Evolutionary conservation across 164 flowering plant genomes (phyloP).

Genomic region (Vitis labrusca): DNA sequence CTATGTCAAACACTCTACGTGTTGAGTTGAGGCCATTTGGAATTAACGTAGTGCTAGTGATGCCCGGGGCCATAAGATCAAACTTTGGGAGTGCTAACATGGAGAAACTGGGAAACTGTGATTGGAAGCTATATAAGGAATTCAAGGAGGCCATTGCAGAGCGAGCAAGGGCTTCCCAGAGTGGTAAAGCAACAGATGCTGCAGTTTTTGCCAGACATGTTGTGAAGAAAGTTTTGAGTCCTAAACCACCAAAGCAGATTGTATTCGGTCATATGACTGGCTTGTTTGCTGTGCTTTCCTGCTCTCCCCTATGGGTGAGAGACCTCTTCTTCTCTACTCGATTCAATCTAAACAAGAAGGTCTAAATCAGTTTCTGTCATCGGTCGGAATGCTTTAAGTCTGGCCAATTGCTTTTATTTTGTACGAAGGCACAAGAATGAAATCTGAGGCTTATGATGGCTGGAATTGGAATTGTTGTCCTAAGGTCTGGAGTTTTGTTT

Average conservation of each 20-base stretch:
- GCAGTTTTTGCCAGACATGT: conserved; percentile 58
- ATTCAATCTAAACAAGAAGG: conserved; percentile 38
- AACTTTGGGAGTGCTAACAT: conserved; percentile 42
- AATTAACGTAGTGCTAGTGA: conserved; percentile 52
- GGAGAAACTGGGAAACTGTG: conserved; percentile 30
- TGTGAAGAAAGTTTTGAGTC: conserved; percentile 48
- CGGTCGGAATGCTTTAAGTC: too few species aligned
- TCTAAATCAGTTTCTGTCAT: background rate
- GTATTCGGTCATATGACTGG: conserved; percentile 62
- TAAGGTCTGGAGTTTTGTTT: too few species aligned
- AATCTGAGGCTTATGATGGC: background rate
- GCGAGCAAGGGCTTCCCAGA: conserved; percentile 63
- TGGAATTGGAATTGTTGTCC: too few species aligned
- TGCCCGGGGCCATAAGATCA: conserved; percentile 61
- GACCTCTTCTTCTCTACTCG: conserved; percentile 51
- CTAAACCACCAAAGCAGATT: conserved; percentile 58
- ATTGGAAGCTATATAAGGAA: conserved; percentile 57
- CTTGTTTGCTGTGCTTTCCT: conserved; percentile 44
- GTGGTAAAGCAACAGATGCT: conserved; percentile 49
- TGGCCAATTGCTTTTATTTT: too few species aligned
- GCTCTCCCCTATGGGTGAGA: conserved; percentile 63
- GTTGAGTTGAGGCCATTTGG: conserved; percentile 61
- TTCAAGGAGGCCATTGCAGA: conserved; percentile 53
- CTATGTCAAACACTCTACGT: conserved; percentile 50
- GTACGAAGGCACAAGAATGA: too few species aligned